Base-by-base conservation (phyloP, 768 basidiomycete genomes). In the Kwoniella europaea region DNA sequence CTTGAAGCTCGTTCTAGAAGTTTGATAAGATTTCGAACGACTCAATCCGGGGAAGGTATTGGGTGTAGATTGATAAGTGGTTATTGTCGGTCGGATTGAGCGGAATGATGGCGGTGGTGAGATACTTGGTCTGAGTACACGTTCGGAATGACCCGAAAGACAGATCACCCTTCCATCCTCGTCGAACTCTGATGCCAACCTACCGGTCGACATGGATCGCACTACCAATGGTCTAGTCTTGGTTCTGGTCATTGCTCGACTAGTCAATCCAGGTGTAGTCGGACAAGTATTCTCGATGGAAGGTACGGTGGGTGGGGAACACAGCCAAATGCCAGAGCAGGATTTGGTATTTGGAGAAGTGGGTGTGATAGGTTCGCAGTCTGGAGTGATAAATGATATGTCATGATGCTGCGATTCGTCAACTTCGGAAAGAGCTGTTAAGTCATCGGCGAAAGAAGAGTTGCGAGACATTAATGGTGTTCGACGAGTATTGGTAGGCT, bases 141-240 rank as follows among this genome's bases (percentile, higher is more conserved):
- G 41, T 13, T 74, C 73, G 4, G 73, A 76, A 60, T 76, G 74
- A 9, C 18, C 56, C 1, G 68, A 71, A 0, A 78, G 35, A 44
- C 72, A 73, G 5, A 70, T 52, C 12, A 77, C 55, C 20, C 65
- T 29, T 4, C 74, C 74, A 16, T 73, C 52, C 16, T 63, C 61
- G 58, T 77, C 76, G 64, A 66, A 64, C 16, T 72, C 63, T 3
- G 24, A 55, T 16, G 74, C 65, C 1, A 75, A 43, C 61, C 71
- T 52, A 15, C 74, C 76, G 2, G 70, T 73, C 1, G 76, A 78
- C 42, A 71, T 57, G 41, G 69, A 59, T 43, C 74, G 62, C 15
- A 73, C 55, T 15, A 69, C 54, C 53, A 62, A 13, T 22, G 72
- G 72, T 22, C 72, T 57, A 46, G 24, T 65, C 20, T 22, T 41